phyloP scores from a whole-genome alignment of 345 rosid species.

The Murraya koenigii region DNA sequence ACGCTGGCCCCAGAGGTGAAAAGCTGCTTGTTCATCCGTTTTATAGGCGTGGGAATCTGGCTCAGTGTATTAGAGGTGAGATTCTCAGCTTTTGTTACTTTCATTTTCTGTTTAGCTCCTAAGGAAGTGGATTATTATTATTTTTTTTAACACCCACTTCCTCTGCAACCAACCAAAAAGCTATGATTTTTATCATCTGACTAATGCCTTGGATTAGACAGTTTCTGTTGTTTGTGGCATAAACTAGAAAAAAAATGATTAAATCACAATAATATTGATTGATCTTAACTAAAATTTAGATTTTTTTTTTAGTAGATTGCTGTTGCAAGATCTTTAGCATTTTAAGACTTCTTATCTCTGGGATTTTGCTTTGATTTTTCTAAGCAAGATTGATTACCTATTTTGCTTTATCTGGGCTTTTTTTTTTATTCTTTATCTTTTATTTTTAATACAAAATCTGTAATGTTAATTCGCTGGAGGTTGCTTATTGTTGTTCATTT shows the following conservation, averaged over 20 bases:
- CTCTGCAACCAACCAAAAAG: not conserved
- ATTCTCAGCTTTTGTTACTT: conserved; percentile 1
- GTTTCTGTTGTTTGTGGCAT: not conserved
- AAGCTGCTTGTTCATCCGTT: conserved; percentile 91
- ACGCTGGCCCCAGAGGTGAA: conserved; percentile 82
- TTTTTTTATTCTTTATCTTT: no score
- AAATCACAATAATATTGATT: not conserved
- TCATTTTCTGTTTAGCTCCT: conserved; percentile 17
- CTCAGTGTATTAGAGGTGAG: conserved; percentile 71
- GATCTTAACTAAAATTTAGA: not conserved
- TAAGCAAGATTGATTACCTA: not conserved
- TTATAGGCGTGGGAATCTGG: conserved; percentile 58
- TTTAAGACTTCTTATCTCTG: not conserved
- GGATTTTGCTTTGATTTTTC: not conserved
- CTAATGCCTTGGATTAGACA: not conserved
- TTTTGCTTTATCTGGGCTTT: not conserved
- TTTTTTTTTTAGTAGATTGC: not conserved
- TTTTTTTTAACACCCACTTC: not conserved
- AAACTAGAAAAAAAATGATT: not conserved
- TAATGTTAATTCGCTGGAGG: not conserved
- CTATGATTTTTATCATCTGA: not conserved
- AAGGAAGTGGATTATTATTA: not conserved
- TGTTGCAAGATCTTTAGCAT: not conserved
- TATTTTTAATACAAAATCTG: not conserved
- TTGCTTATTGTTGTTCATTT: not conserved